Evolutionary conservation across 202 grass and related monocot species (phyloP).

Genomic region (Tripidium arundinaceum): DNA sequence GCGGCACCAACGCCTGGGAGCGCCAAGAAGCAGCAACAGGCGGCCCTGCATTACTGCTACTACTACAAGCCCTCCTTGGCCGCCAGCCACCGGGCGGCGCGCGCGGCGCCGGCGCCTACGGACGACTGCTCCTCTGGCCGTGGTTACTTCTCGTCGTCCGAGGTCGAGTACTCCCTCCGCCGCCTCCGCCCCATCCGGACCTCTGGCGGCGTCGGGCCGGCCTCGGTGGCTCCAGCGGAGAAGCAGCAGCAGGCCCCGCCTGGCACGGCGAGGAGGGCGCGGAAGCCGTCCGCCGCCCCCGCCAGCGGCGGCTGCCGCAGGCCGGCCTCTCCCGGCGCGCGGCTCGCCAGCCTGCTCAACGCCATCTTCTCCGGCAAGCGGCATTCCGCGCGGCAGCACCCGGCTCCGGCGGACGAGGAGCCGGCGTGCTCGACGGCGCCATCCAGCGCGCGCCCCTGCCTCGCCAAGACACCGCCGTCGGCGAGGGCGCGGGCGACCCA

Average conservation of each 20-base stretch:
- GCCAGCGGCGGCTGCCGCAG: constrained; percentile 31
- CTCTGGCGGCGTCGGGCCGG: background rate
- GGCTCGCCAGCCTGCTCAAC: constrained; percentile 64
- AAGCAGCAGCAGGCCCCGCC: background rate
- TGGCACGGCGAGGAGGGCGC: constrained; percentile 33
- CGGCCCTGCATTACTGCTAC: constrained; percentile 26
- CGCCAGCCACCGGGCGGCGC: constrained; percentile 26
- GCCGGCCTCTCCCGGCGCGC: constrained; percentile 67
- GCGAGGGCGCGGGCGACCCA: background rate
- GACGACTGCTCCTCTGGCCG: constrained; percentile 52
- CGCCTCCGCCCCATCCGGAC: constrained; percentile 66
- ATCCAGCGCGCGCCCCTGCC: constrained; percentile 52
- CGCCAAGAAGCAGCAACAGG: constrained; percentile 22
- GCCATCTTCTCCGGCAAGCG: constrained; percentile 59
- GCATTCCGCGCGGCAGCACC: background rate
- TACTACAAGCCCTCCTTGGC: constrained; percentile 33
- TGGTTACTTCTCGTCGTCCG: constrained; percentile 83
- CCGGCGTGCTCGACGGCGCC: constrained; percentile 51
- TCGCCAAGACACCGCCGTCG: constrained; percentile 39
- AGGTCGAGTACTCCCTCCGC: constrained; percentile 48
- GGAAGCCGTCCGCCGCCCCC: constrained; percentile 29
- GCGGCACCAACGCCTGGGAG: background rate
- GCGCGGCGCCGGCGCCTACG: constrained; percentile 13
- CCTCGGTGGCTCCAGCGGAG: background rate
- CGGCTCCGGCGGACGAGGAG: constrained; percentile 17